These are phyloP conservation scores for Vanderwaltozyma verrucispora DNA, from an alignment of 805 yeast genomes.

Conservation along the genomic window DNA sequence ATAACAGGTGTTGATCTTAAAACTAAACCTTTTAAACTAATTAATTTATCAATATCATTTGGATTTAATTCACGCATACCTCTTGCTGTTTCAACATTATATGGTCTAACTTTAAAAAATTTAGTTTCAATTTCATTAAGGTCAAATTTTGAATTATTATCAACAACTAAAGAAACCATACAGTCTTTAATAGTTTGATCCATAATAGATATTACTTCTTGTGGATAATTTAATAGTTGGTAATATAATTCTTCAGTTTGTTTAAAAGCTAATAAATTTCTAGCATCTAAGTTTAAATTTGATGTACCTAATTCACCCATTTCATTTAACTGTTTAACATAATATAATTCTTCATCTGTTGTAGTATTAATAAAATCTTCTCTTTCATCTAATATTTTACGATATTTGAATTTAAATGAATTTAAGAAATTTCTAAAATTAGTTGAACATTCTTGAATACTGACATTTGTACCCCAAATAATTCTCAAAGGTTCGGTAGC, in stretches of 20 bases:
- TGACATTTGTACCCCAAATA: slow-evolving; percentile 97
- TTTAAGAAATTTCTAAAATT: slow-evolving; percentile 73
- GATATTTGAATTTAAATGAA: slow-evolving; percentile 69
- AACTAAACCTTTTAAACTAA: slow-evolving; percentile 82
- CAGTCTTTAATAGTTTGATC: slow-evolving; percentile 91
- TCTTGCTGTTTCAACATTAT: slow-evolving; percentile 55
- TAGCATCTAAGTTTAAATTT: slow-evolving; percentile 75
- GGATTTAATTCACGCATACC: slow-evolving; percentile 95
- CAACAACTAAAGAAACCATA: slow-evolving; percentile 63
- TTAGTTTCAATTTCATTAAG: slow-evolving; percentile 65
- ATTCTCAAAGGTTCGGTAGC: slow-evolving; percentile 74
- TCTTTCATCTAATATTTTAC: slow-evolving; percentile 38
- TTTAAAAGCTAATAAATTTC: slow-evolving; percentile 65
- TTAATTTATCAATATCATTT: slow-evolving; percentile 86
- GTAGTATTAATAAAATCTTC: slow-evolving; percentile 31
- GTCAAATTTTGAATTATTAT: slow-evolving; percentile 39
- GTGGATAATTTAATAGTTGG: slow-evolving; percentile 87
- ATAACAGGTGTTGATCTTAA: slow-evolving; percentile 82
- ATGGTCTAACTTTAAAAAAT: slow-evolving; percentile 84
- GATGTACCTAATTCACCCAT: slow-evolving; percentile 74
- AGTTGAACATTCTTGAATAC: slow-evolving; percentile 77
- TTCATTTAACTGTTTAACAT: slow-evolving; percentile 59
- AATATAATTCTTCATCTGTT: slow-evolving; percentile 64
- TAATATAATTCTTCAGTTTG: slow-evolving; percentile 70
- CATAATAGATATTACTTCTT: slow-evolving; percentile 95